Conservation (phyloP, 1,284 basidiomycete species). For the Ceratobasidium papillatum region DNA sequence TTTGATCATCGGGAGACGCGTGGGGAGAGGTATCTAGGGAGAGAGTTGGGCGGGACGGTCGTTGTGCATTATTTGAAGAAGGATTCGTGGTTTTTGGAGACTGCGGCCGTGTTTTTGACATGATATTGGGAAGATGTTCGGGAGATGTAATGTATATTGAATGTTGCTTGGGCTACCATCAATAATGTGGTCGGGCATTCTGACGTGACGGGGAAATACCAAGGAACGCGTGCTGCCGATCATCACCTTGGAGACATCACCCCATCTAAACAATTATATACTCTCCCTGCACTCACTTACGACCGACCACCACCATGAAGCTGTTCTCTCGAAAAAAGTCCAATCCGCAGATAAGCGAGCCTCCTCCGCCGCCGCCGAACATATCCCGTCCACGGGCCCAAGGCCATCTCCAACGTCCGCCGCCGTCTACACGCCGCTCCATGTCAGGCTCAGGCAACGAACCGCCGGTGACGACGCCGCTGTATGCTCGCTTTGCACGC, state of each 20-base stretch:
- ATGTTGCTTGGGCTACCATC: not conserved
- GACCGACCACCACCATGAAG: conserved; percentile 10
- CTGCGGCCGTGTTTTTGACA: conserved; percentile 84
- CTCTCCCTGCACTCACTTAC: not conserved
- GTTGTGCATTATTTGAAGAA: conserved; percentile 98
- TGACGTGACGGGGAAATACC: conserved; percentile 2
- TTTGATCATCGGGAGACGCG: conserved; percentile 68
- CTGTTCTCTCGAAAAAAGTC: conserved; percentile 37
- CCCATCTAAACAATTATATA: not conserved
- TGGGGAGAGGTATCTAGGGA: conserved; percentile 67
- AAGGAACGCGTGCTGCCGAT: not conserved
- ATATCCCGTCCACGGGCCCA: conserved; percentile 32
- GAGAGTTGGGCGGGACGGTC: conserved; percentile 87
- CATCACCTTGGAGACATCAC: not conserved
- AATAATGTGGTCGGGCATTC: not conserved
- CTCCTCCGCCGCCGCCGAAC: not conserved
- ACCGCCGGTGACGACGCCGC: conserved; percentile 13
- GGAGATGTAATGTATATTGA: not conserved
- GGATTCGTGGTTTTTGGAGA: conserved; percentile 95
- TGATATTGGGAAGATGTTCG: not conserved
- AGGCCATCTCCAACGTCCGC: conserved; percentile 20
- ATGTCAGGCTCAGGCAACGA: not conserved
- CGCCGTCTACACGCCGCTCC: not conserved
- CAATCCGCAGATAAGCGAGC: conserved; percentile 9
- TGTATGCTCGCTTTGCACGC: conserved; percentile 25